Base-by-base conservation (phyloP, 2,329 filamentous ascomycete genomes). In the Dothistroma pini region DNA sequence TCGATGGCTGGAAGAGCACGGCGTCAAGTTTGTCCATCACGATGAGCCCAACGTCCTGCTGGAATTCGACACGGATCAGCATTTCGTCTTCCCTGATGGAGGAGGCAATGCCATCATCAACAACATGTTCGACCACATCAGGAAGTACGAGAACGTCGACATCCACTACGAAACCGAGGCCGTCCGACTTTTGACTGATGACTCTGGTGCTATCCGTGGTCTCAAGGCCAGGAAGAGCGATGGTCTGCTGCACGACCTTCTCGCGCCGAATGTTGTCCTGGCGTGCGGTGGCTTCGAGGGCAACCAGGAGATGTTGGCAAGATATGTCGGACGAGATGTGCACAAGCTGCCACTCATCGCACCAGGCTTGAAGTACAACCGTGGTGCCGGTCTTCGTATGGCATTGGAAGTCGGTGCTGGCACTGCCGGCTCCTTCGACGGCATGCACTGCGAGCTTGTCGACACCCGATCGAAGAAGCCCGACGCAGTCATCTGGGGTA, bases 361-460 rank as follows among this genome's bases (percentile, higher is more conserved):
- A 11, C 76, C 76, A 1, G 76, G 76, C 1, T 64, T 78, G 44
- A 74, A 73, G 61, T 75, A 77, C 68, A 78, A 78, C 63, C 71
- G 70, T 25, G 76, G 75, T 16, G 73, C 73, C 9, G 75, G 75
- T 1, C 65, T 78, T 16, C 74, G 73, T 34, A 79, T 78, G 75
- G 75, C 75, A 14, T 69, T 79, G 11, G 75, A 78, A 59, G 71
- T 77, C 41, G 75, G 76, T 34, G 76, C 76, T 10, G 75, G 72
- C 10, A 76, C 75, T 2, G 75, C 75, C 12, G 76, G 75, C 8
- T 75, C 72, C 1, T 76, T 78, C 58, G 74, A 77, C 58, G 75
- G 77, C 22, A 77, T 78, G 71, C 76, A 78, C 41, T 77, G 75
- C 66, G 75, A 79, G 65, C 70, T 78, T 0, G 76, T 78, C 12